Conservation (phyloP, 805 yeast species). For the Ogataea pignaliae region DNA sequence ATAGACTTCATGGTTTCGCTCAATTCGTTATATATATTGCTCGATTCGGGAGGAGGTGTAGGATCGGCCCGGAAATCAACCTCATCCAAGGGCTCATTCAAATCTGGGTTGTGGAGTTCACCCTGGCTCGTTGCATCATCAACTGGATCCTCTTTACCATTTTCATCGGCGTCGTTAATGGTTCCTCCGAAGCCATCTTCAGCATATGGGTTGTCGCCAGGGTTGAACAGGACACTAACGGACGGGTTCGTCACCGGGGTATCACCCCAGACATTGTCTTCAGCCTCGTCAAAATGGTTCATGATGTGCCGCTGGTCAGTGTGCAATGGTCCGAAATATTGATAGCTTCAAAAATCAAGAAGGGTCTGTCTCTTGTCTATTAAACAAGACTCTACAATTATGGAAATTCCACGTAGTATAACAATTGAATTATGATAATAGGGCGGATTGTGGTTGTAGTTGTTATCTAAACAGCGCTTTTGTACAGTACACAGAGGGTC, state of each 20-base stretch:
- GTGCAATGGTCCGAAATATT: background rate
- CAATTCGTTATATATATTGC: slow-evolving; percentile 12
- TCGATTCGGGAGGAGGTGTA: slow-evolving; percentile 5
- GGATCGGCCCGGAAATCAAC: slow-evolving; percentile 18
- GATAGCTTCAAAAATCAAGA: no score
- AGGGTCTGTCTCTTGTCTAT: no score
- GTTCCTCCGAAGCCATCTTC: slow-evolving; percentile 8
- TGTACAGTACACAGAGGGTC: no score
- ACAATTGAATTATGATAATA: no score
- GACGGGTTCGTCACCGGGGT: slow-evolving; percentile 37
- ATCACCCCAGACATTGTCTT: slow-evolving; percentile 50
- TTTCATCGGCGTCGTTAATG: slow-evolving; percentile 2
- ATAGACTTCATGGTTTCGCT: slow-evolving; percentile 20
- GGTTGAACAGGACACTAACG: slow-evolving; percentile 19
- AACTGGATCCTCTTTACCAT: slow-evolving; percentile 9
- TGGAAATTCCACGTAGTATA: no score
- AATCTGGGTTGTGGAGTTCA: no score
- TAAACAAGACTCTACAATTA: no score
- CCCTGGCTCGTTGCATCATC: slow-evolving; percentile 11
- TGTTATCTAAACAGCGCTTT: no score
- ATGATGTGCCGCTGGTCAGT: slow-evolving; percentile 5
- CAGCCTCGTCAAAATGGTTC: slow-evolving; percentile 22
- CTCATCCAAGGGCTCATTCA: slow-evolving; percentile 9
- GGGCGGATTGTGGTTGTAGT: no score
- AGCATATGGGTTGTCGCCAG: slow-evolving; percentile 21